phyloP scores from a whole-genome alignment of 805 yeast species.

The Teunomyces kruisii region DNA sequence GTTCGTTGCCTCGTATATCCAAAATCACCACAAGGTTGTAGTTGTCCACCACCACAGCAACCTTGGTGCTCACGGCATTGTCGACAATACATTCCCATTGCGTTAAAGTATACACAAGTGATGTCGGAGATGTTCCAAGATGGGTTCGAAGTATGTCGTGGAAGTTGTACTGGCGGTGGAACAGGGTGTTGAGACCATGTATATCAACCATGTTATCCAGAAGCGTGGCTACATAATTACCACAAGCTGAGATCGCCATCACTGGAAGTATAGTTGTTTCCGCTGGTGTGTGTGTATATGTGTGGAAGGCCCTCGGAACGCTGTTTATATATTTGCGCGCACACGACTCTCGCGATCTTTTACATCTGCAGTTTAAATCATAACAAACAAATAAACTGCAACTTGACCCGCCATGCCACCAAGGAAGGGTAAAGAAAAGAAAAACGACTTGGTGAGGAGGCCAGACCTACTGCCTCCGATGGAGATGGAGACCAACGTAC shows the following conservation, averaged over 20 bases:
- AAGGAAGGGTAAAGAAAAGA: constrained; percentile 1
- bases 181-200: not conserved
- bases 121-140: not conserved
- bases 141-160: not conserved
- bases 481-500: not conserved
- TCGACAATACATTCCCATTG: constrained; percentile 23
- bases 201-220: constrained; percentile 7
- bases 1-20: constrained; percentile 21
- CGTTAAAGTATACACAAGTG: not conserved
- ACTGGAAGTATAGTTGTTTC: not conserved
- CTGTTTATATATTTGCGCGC: too few relatives aligned
- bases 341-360: not conserved
- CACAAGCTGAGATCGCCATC: constrained; percentile 18
- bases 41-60: constrained; percentile 27
- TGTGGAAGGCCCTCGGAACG: not conserved
- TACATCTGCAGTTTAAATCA: not conserved
- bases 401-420: not conserved
- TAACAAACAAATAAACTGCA: not conserved
- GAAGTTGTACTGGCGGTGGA: constrained; percentile 11
- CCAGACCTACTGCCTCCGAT: not conserved
- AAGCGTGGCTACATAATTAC: constrained; percentile 18
- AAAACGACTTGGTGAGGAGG: not conserved
- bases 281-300: not conserved
- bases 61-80: constrained; percentile 20
- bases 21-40: constrained; percentile 21